Conservation (phyloP, 257 asterid genomes). For the Salvia miltiorrhiza region DNA sequence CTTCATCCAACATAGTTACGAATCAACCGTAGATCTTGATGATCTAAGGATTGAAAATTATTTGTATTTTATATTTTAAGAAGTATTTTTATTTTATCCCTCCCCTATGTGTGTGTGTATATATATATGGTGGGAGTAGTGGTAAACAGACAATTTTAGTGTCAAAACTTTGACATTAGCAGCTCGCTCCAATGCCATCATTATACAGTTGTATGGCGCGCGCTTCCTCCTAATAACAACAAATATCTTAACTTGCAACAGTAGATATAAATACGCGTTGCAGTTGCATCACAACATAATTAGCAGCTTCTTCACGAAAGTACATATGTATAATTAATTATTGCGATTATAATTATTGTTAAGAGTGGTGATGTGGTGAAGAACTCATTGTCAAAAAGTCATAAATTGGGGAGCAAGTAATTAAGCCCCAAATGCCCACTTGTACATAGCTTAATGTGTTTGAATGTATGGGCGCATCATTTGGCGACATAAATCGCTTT, state of each 20-base stretch:
- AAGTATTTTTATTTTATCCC: too few relatives aligned
- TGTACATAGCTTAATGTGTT: conserved; percentile 22
- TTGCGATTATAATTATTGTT: background rate
- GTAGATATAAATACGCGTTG: background rate
- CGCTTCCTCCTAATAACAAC: background rate
- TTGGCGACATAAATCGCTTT: background rate
- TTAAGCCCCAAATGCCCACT: conserved; percentile 1
- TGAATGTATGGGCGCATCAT: background rate
- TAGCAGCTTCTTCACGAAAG: too few relatives aligned
- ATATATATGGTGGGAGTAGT: too few relatives aligned
- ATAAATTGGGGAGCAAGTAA: conserved; percentile 31
- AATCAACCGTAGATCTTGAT: too few relatives aligned
- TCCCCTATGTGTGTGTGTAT: too few relatives aligned
- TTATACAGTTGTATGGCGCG: background rate
- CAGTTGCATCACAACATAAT: background rate
- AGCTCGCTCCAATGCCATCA: conserved; percentile 1
- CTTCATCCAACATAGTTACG: too few relatives aligned
- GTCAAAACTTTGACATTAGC: too few relatives aligned
- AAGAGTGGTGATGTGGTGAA: background rate
- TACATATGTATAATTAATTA: too few relatives aligned
- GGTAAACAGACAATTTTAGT: too few relatives aligned
- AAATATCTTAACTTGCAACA: too few relatives aligned
- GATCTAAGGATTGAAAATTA: too few relatives aligned
- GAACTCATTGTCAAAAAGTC: background rate
- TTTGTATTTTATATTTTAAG: too few relatives aligned